Conservation (phyloP, 1,284 basidiomycete species). For the Leccinum solheimii region DNA sequence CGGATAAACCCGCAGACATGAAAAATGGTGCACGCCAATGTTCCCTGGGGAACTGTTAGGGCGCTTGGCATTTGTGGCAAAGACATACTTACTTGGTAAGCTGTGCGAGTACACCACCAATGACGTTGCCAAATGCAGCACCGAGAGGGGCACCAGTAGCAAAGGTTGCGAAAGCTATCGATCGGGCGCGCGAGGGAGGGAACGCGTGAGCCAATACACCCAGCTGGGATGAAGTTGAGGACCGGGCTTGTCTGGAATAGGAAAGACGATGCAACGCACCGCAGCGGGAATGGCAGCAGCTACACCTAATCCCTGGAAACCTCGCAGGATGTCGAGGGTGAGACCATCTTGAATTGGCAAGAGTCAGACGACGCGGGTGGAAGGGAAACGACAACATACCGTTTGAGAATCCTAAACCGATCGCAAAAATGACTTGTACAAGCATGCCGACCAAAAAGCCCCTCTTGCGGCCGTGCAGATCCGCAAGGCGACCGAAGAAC, state of each 20-base stretch:
- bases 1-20: slow-evolving; percentile 54
- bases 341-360: slow-evolving; percentile 43
- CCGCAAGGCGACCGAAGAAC: background rate
- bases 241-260: background rate
- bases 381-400: slow-evolving; percentile 36
- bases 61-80: background rate
- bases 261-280: slow-evolving; percentile 41
- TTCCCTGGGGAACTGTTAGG: slow-evolving; percentile 28
- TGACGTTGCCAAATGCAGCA: slow-evolving; percentile 62
- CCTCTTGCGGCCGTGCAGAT: slow-evolving; percentile 63
- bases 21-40: slow-evolving; percentile 66
- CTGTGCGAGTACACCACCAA: slow-evolving; percentile 74
- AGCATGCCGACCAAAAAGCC: slow-evolving; percentile 56
- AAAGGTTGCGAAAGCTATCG: slow-evolving; percentile 76
- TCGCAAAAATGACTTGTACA: slow-evolving; percentile 45
- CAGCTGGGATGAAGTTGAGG: slow-evolving; percentile 43
- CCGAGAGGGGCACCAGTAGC: slow-evolving; percentile 81
- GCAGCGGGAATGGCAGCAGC: slow-evolving; percentile 71
- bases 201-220: slow-evolving; percentile 79
- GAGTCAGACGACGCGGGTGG: background rate
- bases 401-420: slow-evolving; percentile 55
- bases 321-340: slow-evolving; percentile 65
- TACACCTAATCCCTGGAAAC: slow-evolving; percentile 67
- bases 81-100: slow-evolving; percentile 43
- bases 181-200: slow-evolving; percentile 64